phyloP scores from a whole-genome alignment of 1,284 basidiomycete species.

The Leccinum huronense region DNA sequence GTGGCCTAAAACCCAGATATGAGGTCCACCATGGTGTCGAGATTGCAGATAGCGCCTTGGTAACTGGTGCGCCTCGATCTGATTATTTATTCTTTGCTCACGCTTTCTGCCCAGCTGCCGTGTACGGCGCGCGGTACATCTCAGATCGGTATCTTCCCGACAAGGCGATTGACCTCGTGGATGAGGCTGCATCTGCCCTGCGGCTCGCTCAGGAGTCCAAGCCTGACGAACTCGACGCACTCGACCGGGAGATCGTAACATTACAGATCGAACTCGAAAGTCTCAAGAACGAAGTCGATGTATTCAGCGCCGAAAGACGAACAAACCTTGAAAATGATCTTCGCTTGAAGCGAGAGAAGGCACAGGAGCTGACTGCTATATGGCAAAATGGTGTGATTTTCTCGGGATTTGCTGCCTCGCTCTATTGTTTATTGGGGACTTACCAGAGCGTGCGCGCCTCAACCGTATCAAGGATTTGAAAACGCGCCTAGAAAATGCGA shows the following conservation, averaged over 20 bases:
- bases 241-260: constrained; percentile 84
- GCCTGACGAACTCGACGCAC: constrained; percentile 80
- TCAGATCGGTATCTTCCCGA: constrained; percentile 87
- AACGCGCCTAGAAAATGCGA: constrained; percentile 78
- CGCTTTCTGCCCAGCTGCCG: constrained; percentile 53
- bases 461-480: constrained; percentile 79
- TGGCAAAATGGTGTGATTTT: constrained; percentile 67
- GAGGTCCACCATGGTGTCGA: constrained; percentile 92
- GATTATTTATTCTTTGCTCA: constrained; percentile 34
- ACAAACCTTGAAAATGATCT: constrained; percentile 67
- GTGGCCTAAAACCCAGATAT: constrained; percentile 82
- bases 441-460: constrained; percentile 69
- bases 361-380: constrained; percentile 58
- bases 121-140: constrained; percentile 81
- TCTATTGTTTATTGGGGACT: neutral
- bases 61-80: constrained; percentile 55
- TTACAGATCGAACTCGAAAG: constrained; percentile 90
- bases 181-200: constrained; percentile 87
- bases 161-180: constrained; percentile 88
- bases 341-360: constrained; percentile 57
- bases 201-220: constrained; percentile 90
- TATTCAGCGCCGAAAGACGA: constrained; percentile 74
- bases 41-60: constrained; percentile 84
- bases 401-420: neutral
- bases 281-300: constrained; percentile 85